A percentile compares a stretch with the other conserved stretches of the same genome.
Evolutionary conservation across 2,329 filamentous ascomycete species (phyloP).

Genomic region (Aspergillus sp.): DNA sequence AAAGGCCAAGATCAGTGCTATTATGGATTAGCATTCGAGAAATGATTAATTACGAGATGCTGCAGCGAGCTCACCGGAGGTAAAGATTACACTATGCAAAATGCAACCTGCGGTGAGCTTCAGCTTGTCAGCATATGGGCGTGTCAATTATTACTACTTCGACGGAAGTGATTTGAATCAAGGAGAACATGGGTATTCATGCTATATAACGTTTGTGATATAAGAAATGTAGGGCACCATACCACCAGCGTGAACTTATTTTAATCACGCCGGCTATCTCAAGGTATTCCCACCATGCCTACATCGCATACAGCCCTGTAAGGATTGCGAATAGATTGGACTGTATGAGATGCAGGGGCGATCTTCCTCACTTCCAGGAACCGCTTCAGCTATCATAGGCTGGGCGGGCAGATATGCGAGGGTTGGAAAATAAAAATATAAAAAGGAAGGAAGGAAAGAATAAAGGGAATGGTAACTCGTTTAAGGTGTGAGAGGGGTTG

Average conservation of each 20-base stretch:
- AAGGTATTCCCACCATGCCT: constrained; percentile 68
- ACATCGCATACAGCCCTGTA: constrained; percentile 55
- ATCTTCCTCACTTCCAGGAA: constrained; percentile 81
- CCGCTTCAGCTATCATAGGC: constrained; percentile 62
- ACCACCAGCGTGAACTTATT: constrained; percentile 53
- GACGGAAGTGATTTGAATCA: constrained; percentile 3
- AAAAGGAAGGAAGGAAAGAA: constrained; percentile 11
- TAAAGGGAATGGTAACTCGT: background rate
- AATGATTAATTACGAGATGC: background rate
- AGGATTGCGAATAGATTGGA: constrained; percentile 54
- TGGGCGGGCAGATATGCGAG: constrained; percentile 76
- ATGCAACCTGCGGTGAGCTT: constrained; percentile 37
- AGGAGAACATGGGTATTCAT: constrained; percentile 10
- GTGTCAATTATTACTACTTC: constrained; percentile 14
- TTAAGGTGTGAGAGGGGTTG: too few species aligned
- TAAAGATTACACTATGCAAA: constrained; percentile 28
- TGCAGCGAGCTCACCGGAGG: constrained; percentile 24
- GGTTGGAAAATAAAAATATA: constrained; percentile 29
- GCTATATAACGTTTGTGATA: constrained; percentile 16
- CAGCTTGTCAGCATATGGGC: constrained; percentile 21
- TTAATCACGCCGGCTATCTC: constrained; percentile 52
- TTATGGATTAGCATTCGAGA: constrained; percentile 38
- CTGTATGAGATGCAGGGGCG: constrained; percentile 56
- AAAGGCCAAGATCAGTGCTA: constrained; percentile 68
- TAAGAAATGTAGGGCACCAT: constrained; percentile 55